Percentiles rank a stretch among this genome's conserved stretches.
phyloP scores from a whole-genome alignment of 2,329 filamentous ascomycete genomes.

The Myriosclerotinia scirpicola region DNA sequence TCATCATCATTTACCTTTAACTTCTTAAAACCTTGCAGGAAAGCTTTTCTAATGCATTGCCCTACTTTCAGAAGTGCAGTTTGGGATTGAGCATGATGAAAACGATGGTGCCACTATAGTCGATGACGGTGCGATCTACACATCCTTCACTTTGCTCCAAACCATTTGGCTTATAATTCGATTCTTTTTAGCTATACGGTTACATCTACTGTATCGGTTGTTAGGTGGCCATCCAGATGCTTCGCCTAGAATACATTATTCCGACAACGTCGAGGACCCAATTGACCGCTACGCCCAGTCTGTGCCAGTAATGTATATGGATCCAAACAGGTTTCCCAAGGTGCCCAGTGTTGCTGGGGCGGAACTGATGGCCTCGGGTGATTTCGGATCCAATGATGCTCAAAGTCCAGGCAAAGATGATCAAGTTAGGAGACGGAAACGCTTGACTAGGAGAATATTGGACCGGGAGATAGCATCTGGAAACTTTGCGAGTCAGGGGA shows the following conservation, averaged over 20 bases:
- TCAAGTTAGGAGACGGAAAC: conserved; percentile 48
- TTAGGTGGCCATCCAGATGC: conserved; percentile 28
- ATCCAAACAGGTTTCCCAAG: conserved; percentile 69
- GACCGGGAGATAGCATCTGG: conserved; percentile 79
- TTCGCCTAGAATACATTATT: conserved; percentile 20
- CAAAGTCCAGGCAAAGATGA: conserved; percentile 41
- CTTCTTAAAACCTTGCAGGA: background rate
- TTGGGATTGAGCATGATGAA: conserved; percentile 29
- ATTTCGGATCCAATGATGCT: conserved; percentile 70
- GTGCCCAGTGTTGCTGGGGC: conserved; percentile 76
- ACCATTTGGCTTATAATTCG: conserved; percentile 36
- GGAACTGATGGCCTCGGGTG: conserved; percentile 78
- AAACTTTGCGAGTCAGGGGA: conserved; percentile 55
- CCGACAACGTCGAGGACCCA: conserved; percentile 29
- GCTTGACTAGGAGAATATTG: conserved; percentile 68
- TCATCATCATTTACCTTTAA: background rate
- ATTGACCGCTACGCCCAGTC: no score
- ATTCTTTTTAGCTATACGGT: conserved; percentile 32
- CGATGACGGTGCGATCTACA: conserved; percentile 42
- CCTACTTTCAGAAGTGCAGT: conserved; percentile 8
- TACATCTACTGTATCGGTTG: conserved; percentile 32
- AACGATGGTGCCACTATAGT: conserved; percentile 39
- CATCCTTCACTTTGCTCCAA: conserved; percentile 30
- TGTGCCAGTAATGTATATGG: conserved; percentile 28
- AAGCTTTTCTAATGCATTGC: conserved; percentile 5